phyloP scores from a whole-genome alignment of 2,329 filamentous ascomycete species.

The Fonsecaea pedrosoi region DNA sequence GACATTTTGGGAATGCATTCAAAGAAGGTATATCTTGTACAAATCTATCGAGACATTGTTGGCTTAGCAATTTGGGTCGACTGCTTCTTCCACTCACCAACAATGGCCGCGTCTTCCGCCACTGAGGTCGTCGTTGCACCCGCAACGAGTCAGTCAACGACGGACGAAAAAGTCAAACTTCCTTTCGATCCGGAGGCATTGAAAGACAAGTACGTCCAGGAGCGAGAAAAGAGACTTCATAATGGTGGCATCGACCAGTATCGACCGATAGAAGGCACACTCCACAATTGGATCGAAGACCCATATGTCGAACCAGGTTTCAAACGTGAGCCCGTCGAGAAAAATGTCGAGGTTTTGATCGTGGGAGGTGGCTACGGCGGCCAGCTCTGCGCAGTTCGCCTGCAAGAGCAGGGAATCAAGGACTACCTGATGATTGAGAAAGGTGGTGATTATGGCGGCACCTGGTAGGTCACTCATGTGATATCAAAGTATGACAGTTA shows the following conservation, averaged over 20 bases:
- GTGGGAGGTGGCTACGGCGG: slow-evolving; percentile 21
- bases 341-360: slow-evolving; percentile 22
- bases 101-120: too few species aligned
- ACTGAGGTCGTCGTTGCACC: too few species aligned
- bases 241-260: slow-evolving; percentile 26
- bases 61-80: too few species aligned
- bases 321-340: slow-evolving; percentile 22
- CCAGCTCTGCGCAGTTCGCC: slow-evolving; percentile 18
- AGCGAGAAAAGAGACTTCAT: slow-evolving; percentile 27
- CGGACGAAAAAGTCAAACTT: too few species aligned
- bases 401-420: slow-evolving; percentile 27
- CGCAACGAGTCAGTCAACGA: too few species aligned
- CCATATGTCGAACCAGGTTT: slow-evolving; percentile 32
- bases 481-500: too few species aligned
- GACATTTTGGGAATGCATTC: too few species aligned
- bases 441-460: slow-evolving; percentile 33
- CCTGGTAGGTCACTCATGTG: slow-evolving; percentile 30
- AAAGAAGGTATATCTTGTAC: too few species aligned
- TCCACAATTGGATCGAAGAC: slow-evolving; percentile 23
- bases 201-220: slow-evolving; percentile 28
- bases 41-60: too few species aligned
- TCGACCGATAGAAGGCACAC: slow-evolving; percentile 22
- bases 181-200: slow-evolving; percentile 28
- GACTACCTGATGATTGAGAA: slow-evolving; percentile 16
- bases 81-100: too few species aligned